phyloP scores from a whole-genome alignment of 139 green algal genomes.

The Eudorina sp. region DNA sequence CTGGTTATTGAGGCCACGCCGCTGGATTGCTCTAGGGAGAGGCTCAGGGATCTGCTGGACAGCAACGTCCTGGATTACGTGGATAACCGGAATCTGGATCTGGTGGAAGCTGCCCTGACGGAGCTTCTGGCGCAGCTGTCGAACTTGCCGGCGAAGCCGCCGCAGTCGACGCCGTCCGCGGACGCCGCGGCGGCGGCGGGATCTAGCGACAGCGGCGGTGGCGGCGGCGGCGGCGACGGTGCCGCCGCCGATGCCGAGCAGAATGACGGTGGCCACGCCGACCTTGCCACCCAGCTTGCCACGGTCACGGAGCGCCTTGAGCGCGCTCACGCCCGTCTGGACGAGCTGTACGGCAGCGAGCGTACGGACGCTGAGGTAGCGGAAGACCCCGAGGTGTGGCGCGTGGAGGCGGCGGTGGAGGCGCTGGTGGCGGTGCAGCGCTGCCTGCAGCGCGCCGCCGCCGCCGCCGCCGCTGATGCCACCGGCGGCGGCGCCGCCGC shows the following conservation, averaged over 20 bases:
- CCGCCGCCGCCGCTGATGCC: too few species aligned
- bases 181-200: not conserved
- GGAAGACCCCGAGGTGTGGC: constrained; percentile 25
- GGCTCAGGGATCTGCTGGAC: constrained; percentile 26
- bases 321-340: not conserved
- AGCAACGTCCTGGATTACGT: constrained; percentile 31
- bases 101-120: constrained; percentile 21
- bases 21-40: constrained; percentile 3
- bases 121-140: constrained; percentile 3
- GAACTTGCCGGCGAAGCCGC: not conserved
- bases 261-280: too few species aligned
- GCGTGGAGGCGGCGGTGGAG: constrained; percentile 13
- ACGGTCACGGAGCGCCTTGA: not conserved
- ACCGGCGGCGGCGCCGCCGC: too few species aligned
- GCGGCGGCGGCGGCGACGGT: not conserved
- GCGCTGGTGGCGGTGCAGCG: not conserved
- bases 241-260: too few species aligned
- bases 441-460: not conserved
- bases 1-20: not conserved
- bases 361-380: not conserved
- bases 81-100: constrained; percentile 22
- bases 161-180: not conserved
- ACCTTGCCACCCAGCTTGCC: not conserved
- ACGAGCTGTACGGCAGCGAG: not conserved
- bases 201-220: not conserved